These are phyloP conservation scores for Sutorius australiensis DNA, from an alignment of 768 basidiomycete species.

Conservation along the genomic window DNA sequence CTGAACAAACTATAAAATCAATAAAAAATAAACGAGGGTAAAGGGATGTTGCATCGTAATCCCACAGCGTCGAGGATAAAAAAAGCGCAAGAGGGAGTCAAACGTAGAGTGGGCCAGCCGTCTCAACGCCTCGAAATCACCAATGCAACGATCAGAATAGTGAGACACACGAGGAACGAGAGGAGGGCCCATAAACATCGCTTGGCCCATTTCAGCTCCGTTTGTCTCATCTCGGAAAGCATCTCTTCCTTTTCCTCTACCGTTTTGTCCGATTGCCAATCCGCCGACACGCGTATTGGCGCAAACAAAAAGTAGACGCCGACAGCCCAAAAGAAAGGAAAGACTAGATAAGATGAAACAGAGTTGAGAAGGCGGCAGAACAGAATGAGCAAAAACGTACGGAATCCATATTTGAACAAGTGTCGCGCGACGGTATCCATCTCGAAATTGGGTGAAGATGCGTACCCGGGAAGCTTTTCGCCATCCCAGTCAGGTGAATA, in stretches of 20 bases:
- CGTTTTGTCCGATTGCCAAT: constrained; percentile 58
- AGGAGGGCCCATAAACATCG: constrained; percentile 54
- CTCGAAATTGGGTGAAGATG: constrained; percentile 37
- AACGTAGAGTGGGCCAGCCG: constrained; percentile 1
- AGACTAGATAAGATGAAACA: constrained; percentile 36
- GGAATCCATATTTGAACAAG: constrained; percentile 61
- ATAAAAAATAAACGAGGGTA: constrained; percentile 8
- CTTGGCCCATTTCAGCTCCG: constrained; percentile 55
- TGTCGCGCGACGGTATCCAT: constrained; percentile 54
- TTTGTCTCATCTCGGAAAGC: constrained; percentile 43
- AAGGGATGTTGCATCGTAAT: not conserved
- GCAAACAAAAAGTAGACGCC: constrained; percentile 54
- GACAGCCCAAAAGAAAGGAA: constrained; percentile 60
- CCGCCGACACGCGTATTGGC: constrained; percentile 45
- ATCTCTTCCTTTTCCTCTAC: constrained; percentile 46
- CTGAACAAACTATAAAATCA: not conserved
- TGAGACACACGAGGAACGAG: constrained; percentile 39
- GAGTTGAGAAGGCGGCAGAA: not conserved
- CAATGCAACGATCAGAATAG: constrained; percentile 23
- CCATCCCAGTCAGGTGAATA: constrained; percentile 42
- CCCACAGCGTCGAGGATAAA: not conserved
- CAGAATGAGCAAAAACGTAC: constrained; percentile 33
- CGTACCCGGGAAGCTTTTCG: constrained; percentile 27
- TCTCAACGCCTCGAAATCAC: constrained; percentile 22
- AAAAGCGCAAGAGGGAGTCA: too few relatives aligned